A percentile compares a stretch with the other conserved stretches of the same genome.
phyloP scores from a whole-genome alignment of 192 early-diverging fungal species.

The Coemansia javaensis region DNA sequence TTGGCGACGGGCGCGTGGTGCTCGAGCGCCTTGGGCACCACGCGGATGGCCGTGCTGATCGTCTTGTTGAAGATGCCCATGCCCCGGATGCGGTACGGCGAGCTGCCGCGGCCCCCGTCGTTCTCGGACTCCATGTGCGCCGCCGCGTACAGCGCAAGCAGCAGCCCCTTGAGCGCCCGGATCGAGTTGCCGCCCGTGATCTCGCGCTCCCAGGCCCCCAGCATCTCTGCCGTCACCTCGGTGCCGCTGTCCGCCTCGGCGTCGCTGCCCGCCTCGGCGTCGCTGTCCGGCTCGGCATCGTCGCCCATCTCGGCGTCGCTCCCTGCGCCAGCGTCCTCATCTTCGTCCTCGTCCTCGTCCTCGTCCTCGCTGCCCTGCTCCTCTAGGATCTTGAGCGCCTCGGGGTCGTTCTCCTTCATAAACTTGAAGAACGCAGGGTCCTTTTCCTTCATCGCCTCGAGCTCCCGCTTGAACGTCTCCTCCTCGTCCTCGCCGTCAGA shows the following conservation, averaged over 20 bases:
- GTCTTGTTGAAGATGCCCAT: constrained; percentile 74
- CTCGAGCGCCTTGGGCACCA: constrained; percentile 63
- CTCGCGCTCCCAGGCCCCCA: constrained; percentile 66
- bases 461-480: constrained; percentile 68
- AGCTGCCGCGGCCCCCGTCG: constrained; percentile 42
- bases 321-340: constrained; percentile 19
- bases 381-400: constrained; percentile 77
- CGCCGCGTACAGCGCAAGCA: constrained; percentile 82
- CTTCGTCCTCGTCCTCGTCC: constrained; percentile 45
- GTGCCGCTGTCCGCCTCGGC: constrained; percentile 22
- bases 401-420: constrained; percentile 80
- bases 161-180: constrained; percentile 61
- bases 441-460: constrained; percentile 77
- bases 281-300: too few species aligned
- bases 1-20: constrained; percentile 56
- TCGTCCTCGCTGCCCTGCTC: constrained; percentile 48
- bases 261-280: constrained; percentile 48
- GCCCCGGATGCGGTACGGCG: constrained; percentile 69
- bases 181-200: constrained; percentile 62
- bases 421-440: constrained; percentile 94
- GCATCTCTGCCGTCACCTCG: constrained; percentile 68
- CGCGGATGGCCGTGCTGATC: constrained; percentile 67
- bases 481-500: constrained; percentile 56
- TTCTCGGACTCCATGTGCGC: constrained; percentile 70
- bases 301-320: constrained; percentile 15